A percentile compares a stretch with the other conserved stretches of the same genome.
These are phyloP conservation scores for Starmera stellimalicola DNA, from an alignment of 1,139 yeast genomes.

Conservation along the genomic window DNA sequence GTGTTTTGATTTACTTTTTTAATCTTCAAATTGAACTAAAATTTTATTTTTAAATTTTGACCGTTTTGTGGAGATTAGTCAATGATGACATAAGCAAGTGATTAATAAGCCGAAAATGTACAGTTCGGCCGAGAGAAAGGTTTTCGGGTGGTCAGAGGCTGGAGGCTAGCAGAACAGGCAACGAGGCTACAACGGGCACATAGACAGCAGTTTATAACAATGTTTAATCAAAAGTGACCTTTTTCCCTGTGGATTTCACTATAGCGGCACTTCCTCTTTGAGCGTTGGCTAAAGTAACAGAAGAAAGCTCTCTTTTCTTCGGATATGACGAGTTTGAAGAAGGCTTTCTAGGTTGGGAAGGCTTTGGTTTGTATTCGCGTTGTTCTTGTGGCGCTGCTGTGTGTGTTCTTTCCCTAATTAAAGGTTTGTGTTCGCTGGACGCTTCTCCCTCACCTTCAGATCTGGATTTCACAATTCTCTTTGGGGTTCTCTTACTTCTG, in stretches of 20 bases:
- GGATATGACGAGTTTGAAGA: slow-evolving; percentile 9
- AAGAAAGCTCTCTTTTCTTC: slow-evolving; percentile 44
- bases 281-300: slow-evolving; percentile 81
- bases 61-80: too few relatives aligned
- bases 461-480: slow-evolving; percentile 23
- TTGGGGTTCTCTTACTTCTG: slow-evolving; percentile 69
- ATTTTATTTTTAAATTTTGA: too few relatives aligned
- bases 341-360: slow-evolving; percentile 1
- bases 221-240: slow-evolving; percentile 53
- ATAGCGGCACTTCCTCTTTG: slow-evolving; percentile 88
- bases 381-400: not conserved
- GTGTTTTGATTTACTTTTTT: too few relatives aligned
- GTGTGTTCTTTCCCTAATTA: slow-evolving; percentile 13
- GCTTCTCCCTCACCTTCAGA: slow-evolving; percentile 1
- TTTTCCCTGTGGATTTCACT: slow-evolving; percentile 86
- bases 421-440: slow-evolving; percentile 7
- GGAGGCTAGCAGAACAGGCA: too few relatives aligned
- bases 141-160: too few relatives aligned
- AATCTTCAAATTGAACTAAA: too few relatives aligned
- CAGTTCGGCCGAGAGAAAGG: too few relatives aligned
- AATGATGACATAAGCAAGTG: too few relatives aligned
- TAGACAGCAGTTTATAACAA: too few relatives aligned
- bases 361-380: not conserved
- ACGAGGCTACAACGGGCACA: too few relatives aligned
- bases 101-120: too few relatives aligned